These are phyloP conservation scores for Melanopsichium pennsylvanicum DNA, from an alignment of 1,284 basidiomycete species.

Conservation along the genomic window DNA sequence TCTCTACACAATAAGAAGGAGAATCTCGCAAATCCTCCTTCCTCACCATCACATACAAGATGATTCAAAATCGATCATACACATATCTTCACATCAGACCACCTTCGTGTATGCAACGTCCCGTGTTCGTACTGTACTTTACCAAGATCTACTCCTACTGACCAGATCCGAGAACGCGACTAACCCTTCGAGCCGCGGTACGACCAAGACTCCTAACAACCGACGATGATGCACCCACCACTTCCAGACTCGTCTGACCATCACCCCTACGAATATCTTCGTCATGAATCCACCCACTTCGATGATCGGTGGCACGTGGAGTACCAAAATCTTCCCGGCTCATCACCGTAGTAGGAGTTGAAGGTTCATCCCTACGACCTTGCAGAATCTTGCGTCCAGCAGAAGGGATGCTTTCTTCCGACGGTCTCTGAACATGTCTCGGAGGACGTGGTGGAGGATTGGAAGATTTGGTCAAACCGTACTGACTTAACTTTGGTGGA, in stretches of 20 bases:
- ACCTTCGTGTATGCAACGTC: too few relatives aligned
- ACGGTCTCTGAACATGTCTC: conserved; percentile 21
- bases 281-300: background rate
- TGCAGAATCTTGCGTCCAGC: background rate
- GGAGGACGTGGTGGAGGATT: conserved; percentile 32
- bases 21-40: too few relatives aligned
- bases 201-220: conserved; percentile 25
- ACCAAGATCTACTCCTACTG: background rate
- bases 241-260: background rate
- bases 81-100: too few relatives aligned
- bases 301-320: conserved; percentile 4
- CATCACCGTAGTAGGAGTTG: conserved; percentile 7
- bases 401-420: conserved; percentile 20
- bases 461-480: conserved; percentile 16
- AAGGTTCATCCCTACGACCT: conserved; percentile 3
- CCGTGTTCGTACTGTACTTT: too few relatives aligned
- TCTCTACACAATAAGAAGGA: too few relatives aligned
- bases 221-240: background rate
- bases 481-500: conserved; percentile 24
- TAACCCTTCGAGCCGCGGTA: conserved; percentile 23
- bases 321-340: conserved; percentile 17
- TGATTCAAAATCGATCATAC: too few relatives aligned
- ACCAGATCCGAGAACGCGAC: conserved; percentile 20
- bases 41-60: too few relatives aligned
- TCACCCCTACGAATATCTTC: too few relatives aligned